Evolutionary conservation across 2,329 filamentous ascomycete species (phyloP), one percentile per base, ranked within the genome.

Genomic region (Clarireedia monteithiana): DNA sequence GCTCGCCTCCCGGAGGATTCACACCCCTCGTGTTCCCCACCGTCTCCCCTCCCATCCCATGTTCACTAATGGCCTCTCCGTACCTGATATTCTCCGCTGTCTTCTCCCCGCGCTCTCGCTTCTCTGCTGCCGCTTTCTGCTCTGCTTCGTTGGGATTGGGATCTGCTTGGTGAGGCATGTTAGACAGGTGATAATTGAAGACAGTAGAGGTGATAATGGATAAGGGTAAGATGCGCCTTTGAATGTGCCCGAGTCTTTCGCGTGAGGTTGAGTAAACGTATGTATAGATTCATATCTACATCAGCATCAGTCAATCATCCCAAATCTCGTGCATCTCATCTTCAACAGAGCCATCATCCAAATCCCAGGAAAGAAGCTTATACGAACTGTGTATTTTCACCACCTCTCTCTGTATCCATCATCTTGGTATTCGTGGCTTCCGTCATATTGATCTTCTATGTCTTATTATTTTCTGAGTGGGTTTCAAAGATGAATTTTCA

Each of bases 361-460:
- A 14, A 12, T 10, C 38, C 1, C 20, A 26, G 20, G 38, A 26
- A 30, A 23, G 23, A 39, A 40, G 47, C 24, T n/a, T 50, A 17
- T 51, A 62, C 71, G 54, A 73, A 82, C 76, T 82, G 82, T 4
- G 77, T 78, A 57, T 75, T 75, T 68, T 85, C 80, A 61, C 83
- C 83, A 64, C 83, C 82, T 17, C 74, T 73, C 56, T 77, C 77
- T 30, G 79, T 83, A 62, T 82, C 75, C 75, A 85, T 79, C 44
- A 84, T 71, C 60, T 76, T 75, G 2, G 61, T 62, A 38, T 61
- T 59, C 12, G 54, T 56, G 20, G 56, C 53, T 56, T 60, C 48
- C 3, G 61, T 47, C 61, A 63, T 63, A 6, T 27, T 53, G 2
- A 5, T 17, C 15, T 17, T 14, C 3, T 26, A n/a, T 3, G 14